These are phyloP conservation scores for Stentor coeruleus DNA, from an alignment of 73 alveolate genomes.

Conservation along the genomic window DNA sequence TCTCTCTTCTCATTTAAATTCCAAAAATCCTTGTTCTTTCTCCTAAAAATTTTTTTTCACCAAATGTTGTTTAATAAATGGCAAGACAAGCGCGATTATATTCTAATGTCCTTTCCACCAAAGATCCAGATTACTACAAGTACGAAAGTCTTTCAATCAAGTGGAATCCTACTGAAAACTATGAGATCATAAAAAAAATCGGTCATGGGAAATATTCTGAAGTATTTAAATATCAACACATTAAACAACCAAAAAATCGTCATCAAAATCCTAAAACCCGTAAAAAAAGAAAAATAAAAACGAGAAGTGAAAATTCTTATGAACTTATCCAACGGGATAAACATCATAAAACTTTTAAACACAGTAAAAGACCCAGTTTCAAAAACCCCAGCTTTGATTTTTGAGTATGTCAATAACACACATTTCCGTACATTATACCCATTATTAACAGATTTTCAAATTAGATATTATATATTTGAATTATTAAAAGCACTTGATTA, in stretches of 20 bases:
- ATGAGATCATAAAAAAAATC: conserved; percentile 87
- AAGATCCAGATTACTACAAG: conserved; percentile 71
- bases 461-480: conserved; percentile 88
- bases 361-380: conserved; percentile 94
- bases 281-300: conserved; percentile 85
- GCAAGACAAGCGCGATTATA: conserved; percentile 32
- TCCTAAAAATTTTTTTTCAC: no score
- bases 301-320: conserved; percentile 91
- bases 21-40: no score
- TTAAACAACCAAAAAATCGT: conserved; percentile 70
- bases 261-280: conserved; percentile 93
- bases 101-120: conserved; percentile 45
- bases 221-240: conserved; percentile 84
- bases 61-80: no score
- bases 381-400: conserved; percentile 77
- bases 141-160: conserved; percentile 63
- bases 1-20: no score
- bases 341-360: conserved; percentile 87
- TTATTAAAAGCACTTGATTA: conserved; percentile 89
- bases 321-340: conserved; percentile 88
- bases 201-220: conserved; percentile 98
- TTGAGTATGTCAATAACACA: conserved; percentile 86
- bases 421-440: conserved; percentile 85
- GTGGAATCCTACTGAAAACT: conserved; percentile 84
- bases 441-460: conserved; percentile 81